Evolutionary conservation across 2,329 filamentous ascomycete genomes (phyloP), one percentile per base, ranked within the genome.

Genomic region (Plectosphaerella sp.): DNA sequence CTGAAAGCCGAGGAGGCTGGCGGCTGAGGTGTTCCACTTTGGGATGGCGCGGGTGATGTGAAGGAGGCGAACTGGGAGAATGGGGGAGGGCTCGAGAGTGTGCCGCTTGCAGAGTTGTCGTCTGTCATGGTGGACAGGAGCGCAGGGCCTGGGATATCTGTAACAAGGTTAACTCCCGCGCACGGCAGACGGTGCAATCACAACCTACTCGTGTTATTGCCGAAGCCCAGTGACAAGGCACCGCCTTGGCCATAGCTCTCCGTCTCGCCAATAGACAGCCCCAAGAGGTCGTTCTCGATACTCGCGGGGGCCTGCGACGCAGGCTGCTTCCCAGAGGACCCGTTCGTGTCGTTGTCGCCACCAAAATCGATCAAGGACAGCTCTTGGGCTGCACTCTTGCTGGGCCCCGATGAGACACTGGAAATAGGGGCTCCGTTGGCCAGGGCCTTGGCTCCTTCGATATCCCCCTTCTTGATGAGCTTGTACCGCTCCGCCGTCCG

Each of bases 401-500:
- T 87, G 77, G 57, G 82, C 41, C 18, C 22, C 8, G 65, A 57
- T 4, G 58, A 53, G 12, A 28, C 16, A 5, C 54, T 64, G 14
- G 66, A 59, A 22, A 69, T 55, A 7, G 76, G 78, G 14, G 88
- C 92, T 25, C 92, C 91, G 64, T 89, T 86, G 7, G 91, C 90
- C 59, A 97, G 88, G 67, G 85, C 89, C 58, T 87, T 84, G 15
- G 94, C 91, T 11, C 77, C 91, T 59, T 92, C 90, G 45, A 95
- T 69, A 63, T 99, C 92, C 20, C 94, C 94, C 74, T 94, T 95
- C 77, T 96, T 99, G 71, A 97, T 86, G 51, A 97, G 75, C 77
- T 91, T 96, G 70, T 97, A 99, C 58, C 94, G 79, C 72, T 97
- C 91, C 52, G 97, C 90, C 1, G 94, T 99, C 57, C 93, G 85